These are phyloP conservation scores for Elsinoe batatas DNA, from an alignment of 2,329 filamentous ascomycete genomes.

Conservation along the genomic window DNA sequence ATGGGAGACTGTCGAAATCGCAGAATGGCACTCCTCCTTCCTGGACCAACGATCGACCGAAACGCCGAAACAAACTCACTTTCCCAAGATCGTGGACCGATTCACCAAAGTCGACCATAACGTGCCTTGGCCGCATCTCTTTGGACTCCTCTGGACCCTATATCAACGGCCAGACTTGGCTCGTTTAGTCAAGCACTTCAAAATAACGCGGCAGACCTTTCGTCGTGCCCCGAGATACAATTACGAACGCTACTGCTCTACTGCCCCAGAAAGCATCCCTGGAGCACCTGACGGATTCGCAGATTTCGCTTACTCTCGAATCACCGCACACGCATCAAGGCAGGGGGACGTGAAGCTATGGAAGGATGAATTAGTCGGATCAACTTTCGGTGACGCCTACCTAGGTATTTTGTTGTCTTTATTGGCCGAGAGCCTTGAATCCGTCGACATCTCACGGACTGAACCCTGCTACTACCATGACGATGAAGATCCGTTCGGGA, in stretches of 20 bases:
- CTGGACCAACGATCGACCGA: not conserved
- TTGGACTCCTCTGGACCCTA: not conserved
- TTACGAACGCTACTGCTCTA: not conserved
- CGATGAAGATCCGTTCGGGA: not conserved
- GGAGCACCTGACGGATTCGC: not conserved
- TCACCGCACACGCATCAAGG: too few relatives aligned
- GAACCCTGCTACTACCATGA: not conserved
- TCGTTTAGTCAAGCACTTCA: not conserved
- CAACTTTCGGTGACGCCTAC: not conserved
- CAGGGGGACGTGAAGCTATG: not conserved
- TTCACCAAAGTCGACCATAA: not conserved
- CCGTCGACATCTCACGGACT: not conserved
- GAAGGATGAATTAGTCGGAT: not conserved
- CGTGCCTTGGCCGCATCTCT: not conserved
- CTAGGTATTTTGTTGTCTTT: not conserved
- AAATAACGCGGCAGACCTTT: not conserved
- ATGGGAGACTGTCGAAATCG: not conserved
- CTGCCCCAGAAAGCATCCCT: not conserved
- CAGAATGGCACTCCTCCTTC: not conserved
- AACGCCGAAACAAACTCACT: too few relatives aligned
- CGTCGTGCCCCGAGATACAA: not conserved
- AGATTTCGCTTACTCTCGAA: too few relatives aligned
- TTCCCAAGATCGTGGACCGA: not conserved
- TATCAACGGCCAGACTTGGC: not conserved
- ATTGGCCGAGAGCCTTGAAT: not conserved